phyloP scores from a whole-genome alignment of 192 early-diverging fungal genomes.

The Chytriomyces sp. region DNA sequence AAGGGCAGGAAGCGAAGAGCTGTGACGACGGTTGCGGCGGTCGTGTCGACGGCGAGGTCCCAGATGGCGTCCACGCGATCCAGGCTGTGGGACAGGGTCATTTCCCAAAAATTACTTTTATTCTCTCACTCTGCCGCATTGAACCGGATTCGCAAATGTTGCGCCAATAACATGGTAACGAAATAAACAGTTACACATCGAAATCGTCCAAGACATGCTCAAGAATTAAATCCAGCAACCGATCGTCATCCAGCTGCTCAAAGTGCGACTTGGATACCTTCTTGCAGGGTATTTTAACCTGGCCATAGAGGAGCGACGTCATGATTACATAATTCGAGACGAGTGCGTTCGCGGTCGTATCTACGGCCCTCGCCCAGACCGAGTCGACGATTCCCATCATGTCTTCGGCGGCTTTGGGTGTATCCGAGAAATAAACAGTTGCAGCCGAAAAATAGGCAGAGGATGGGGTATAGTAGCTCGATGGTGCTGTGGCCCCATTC shows the following conservation, averaged over 20 bases:
- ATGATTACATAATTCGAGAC: background rate
- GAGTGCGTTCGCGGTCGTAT: background rate
- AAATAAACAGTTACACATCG: background rate
- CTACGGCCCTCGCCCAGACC: background rate
- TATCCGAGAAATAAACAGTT: background rate
- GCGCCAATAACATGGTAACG: background rate
- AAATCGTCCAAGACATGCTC: slow-evolving; percentile 5
- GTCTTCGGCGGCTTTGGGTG: background rate
- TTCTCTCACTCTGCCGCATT: too few species aligned
- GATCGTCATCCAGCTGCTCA: slow-evolving; percentile 12
- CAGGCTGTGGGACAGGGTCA: too few species aligned
- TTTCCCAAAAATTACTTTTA: too few species aligned
- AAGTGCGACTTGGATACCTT: background rate
- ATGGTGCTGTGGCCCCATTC: too few species aligned
- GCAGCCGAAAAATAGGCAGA: too few species aligned
- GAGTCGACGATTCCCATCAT: background rate
- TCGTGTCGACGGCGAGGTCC: too few species aligned
- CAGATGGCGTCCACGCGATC: too few species aligned
- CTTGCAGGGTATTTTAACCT: too few species aligned
- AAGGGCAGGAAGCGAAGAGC: too few species aligned
- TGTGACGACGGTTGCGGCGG: too few species aligned
- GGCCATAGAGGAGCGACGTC: background rate
- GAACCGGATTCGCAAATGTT: too few species aligned
- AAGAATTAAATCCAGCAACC: slow-evolving; percentile 6
- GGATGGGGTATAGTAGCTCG: too few species aligned